A percentile compares a stretch with the other conserved stretches of the same genome.
These are phyloP conservation scores for Warburgia ugandensis DNA, from an alignment of 164 flowering plant genomes.

Conservation along the genomic window DNA sequence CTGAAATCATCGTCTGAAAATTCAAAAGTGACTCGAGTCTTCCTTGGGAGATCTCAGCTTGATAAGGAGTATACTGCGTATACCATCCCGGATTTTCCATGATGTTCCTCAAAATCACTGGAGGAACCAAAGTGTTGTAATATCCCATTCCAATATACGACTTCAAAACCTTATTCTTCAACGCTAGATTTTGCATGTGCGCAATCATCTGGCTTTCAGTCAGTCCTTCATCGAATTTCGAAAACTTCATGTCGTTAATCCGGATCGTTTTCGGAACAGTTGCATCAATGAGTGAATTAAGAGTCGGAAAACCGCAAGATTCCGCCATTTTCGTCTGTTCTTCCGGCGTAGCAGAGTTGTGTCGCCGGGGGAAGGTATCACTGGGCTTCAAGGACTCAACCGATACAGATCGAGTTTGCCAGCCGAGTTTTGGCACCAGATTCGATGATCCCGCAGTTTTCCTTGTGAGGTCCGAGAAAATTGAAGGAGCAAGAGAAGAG, in stretches of 20 bases:
- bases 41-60: constrained; percentile 96
- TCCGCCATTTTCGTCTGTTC: constrained; percentile 79
- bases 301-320: constrained; percentile 43
- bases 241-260: constrained; percentile 49
- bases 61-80: constrained; percentile 97
- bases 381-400: constrained; percentile 71
- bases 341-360: constrained; percentile 86
- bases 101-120: constrained; percentile 84
- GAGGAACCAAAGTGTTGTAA: constrained; percentile 76
- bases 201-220: constrained; percentile 89
- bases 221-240: constrained; percentile 74
- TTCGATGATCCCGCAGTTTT: constrained; percentile 12
- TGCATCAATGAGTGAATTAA: constrained; percentile 77
- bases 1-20: constrained; percentile 81
- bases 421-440: constrained; percentile 12
- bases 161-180: constrained; percentile 74
- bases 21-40: constrained; percentile 84
- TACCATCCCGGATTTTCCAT: constrained; percentile 99
- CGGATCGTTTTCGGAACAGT: constrained; percentile 90
- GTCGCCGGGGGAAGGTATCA: constrained; percentile 94
- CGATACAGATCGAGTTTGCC: constrained; percentile 44
- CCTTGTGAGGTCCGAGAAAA: constrained; percentile 7
- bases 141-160: constrained; percentile 97
- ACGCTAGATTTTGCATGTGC: constrained; percentile 66
- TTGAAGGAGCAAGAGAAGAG: constrained; percentile 52